Conservation (phyloP, 1,284 basidiomycete species). For the Marasmius tenuissimus region DNA sequence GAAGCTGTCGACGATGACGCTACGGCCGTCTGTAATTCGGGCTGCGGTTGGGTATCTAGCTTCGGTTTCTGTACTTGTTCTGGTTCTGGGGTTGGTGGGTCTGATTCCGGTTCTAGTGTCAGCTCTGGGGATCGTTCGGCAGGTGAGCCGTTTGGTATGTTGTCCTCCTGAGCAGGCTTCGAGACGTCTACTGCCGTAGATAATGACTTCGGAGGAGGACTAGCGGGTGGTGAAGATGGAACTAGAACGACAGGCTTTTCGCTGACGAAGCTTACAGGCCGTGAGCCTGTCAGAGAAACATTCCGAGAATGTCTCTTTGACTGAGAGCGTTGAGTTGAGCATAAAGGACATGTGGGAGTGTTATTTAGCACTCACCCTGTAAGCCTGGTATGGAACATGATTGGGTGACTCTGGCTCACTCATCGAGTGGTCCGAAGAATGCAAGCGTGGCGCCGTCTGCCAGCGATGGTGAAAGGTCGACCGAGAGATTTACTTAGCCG, state of each 20-base stretch:
- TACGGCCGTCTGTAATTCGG: not conserved
- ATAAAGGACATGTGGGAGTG: constrained; percentile 4
- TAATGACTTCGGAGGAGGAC: not conserved
- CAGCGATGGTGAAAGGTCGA: not conserved
- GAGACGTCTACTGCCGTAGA: not conserved
- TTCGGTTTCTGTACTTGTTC: not conserved
- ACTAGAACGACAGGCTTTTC: not conserved
- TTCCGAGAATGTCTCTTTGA: constrained; percentile 49
- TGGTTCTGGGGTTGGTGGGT: not conserved
- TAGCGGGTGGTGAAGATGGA: not conserved
- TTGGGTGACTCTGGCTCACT: constrained; percentile 4
- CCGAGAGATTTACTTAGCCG: not conserved
- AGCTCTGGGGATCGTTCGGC: not conserved
- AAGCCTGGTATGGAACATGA: constrained; percentile 69
- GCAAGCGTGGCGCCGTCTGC: no score
- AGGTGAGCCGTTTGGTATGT: not conserved
- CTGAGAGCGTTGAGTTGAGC: constrained; percentile 32
- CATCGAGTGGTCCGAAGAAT: not conserved
- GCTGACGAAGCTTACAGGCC: not conserved
- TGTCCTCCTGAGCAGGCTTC: constrained; percentile 3
- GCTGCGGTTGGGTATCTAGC: not conserved
- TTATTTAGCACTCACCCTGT: constrained; percentile 49
- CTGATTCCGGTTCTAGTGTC: not conserved
- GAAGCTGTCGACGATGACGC: not conserved
- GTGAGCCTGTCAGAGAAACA: not conserved